These are phyloP conservation scores for Cyclotella atomus DNA, from an alignment of 108 stramenopile genomes.

Conservation along the genomic window DNA sequence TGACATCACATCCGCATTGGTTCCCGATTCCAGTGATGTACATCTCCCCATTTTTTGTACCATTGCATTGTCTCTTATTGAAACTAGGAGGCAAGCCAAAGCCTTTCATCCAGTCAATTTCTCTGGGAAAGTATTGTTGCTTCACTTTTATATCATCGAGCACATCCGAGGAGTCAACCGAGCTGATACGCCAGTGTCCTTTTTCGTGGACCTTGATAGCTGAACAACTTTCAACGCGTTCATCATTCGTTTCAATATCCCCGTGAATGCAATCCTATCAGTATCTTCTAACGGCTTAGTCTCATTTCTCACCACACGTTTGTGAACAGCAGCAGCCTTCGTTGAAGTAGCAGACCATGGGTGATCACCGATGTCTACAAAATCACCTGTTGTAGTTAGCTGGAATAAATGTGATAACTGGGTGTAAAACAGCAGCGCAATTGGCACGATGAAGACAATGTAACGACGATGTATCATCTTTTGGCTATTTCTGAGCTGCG, in stretches of 20 bases:
- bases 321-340: neutral
- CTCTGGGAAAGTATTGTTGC: constrained; percentile 1
- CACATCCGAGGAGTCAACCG: neutral
- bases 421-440: neutral
- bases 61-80: neutral
- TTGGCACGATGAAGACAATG: no score
- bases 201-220: neutral
- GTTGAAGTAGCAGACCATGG: neutral
- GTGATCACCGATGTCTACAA: neutral
- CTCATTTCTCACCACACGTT: neutral
- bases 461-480: no score
- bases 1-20: constrained; percentile 16
- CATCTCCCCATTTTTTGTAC: neutral
- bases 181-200: neutral
- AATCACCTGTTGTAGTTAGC: neutral
- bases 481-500: no score
- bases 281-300: neutral
- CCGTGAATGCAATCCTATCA: neutral
- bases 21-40: neutral
- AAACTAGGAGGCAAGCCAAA: neutral
- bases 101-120: constrained; percentile 6
- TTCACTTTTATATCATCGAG: neutral
- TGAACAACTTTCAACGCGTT: neutral
- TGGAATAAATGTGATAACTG: neutral
- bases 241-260: neutral